phyloP scores from a whole-genome alignment of 73 alveolate species.

The Tetrahymena elliotti region DNA sequence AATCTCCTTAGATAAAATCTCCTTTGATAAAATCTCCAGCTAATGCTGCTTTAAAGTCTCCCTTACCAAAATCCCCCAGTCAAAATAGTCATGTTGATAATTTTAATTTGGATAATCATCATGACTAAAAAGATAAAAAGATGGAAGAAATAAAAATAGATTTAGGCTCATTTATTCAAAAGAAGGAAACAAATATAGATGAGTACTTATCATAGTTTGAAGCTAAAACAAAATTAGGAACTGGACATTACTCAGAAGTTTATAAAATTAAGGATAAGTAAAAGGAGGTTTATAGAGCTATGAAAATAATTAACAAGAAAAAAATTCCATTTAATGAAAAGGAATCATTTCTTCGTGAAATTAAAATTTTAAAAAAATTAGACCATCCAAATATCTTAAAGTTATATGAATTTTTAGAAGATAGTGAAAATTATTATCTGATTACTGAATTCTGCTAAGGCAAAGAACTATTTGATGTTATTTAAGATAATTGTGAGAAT shows the following conservation, averaged over 20 bases:
- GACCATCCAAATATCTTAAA: neutral
- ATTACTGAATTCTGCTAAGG: neutral
- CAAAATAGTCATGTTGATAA: neutral
- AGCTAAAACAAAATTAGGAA: neutral
- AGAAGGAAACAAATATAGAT: neutral
- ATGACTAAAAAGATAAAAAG: neutral
- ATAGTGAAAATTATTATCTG: neutral
- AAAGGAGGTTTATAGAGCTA: neutral
- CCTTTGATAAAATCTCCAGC: neutral
- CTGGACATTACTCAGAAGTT: neutral
- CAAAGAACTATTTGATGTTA: neutral
- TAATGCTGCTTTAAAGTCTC: neutral
- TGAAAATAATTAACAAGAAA: neutral
- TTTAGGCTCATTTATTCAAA: neutral
- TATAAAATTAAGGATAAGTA: neutral
- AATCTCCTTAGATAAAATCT: too few species aligned
- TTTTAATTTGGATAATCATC: neutral
- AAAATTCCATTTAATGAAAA: neutral
- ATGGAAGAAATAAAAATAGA: neutral
- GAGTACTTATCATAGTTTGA: neutral
- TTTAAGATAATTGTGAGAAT: neutral
- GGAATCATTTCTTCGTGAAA: neutral
- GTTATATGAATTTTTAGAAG: neutral
- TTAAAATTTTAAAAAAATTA: neutral
- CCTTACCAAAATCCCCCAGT: neutral